These are phyloP conservation scores for Sherardia arvensis DNA, from an alignment of 257 asterid species.

Conservation along the genomic window DNA sequence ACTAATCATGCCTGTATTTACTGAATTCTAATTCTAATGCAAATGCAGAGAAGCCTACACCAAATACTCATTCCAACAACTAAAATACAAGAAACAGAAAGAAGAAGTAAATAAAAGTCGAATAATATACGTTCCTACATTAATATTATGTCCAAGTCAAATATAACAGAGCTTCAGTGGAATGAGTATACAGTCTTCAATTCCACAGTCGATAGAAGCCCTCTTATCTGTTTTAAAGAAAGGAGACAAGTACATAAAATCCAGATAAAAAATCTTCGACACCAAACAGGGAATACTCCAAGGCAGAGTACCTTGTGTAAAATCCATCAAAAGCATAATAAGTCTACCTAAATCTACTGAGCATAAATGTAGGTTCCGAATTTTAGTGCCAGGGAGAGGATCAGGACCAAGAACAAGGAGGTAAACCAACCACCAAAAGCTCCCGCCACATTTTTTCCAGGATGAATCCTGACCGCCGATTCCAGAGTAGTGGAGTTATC, in stretches of 20 bases:
- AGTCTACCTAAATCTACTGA: slow-evolving; percentile 13
- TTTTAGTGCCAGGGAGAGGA: slow-evolving; percentile 61
- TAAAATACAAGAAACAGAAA: too few species aligned
- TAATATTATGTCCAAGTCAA: not conserved
- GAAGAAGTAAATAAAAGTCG: not conserved
- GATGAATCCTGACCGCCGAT: slow-evolving; percentile 37
- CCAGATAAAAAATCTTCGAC: not conserved
- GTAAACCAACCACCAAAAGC: slow-evolving; percentile 43
- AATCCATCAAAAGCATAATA: not conserved
- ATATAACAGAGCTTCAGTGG: slow-evolving; percentile 2
- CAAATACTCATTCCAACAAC: too few species aligned
- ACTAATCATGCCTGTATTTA: too few species aligned
- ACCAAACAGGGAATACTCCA: not conserved
- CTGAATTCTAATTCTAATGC: too few species aligned
- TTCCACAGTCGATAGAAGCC: not conserved
- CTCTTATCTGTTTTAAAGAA: not conserved
- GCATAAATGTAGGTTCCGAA: slow-evolving; percentile 45
- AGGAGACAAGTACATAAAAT: too few species aligned
- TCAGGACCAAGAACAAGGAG: slow-evolving; percentile 38
- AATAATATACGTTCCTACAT: not conserved
- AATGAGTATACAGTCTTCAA: not conserved
- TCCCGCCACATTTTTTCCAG: slow-evolving; percentile 40
- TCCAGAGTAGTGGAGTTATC: slow-evolving; percentile 45
- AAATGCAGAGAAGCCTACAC: too few species aligned
- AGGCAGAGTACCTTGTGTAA: not conserved